A percentile compares a stretch with the other conserved stretches of the same genome.
Conservation (phyloP, 371 early-diverging fungal species). For the Mortierella sp. region DNA sequence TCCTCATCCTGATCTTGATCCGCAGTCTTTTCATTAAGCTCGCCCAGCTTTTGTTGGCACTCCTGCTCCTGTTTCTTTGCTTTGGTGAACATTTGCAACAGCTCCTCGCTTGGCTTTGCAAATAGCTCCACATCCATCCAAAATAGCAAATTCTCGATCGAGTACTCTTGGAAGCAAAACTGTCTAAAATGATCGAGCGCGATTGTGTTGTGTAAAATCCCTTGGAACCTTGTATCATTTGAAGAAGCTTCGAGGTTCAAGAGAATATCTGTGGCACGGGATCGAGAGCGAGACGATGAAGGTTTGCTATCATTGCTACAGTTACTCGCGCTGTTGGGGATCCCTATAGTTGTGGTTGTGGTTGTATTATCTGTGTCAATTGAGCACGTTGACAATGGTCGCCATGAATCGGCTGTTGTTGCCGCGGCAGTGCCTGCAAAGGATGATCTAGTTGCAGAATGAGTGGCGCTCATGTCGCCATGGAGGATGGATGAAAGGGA, state of each 20-base stretch:
- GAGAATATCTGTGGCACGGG: slow-evolving; percentile 39
- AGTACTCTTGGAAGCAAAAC: slow-evolving; percentile 69
- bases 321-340: not conserved
- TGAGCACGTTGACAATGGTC: slow-evolving; percentile 20
- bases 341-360: not conserved
- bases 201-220: slow-evolving; percentile 63
- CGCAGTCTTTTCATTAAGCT: not conserved
- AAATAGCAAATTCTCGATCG: slow-evolving; percentile 69
- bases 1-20: slow-evolving; percentile 13
- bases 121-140: slow-evolving; percentile 73
- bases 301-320: not conserved
- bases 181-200: slow-evolving; percentile 64
- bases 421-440: not conserved
- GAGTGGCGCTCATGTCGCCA: not conserved
- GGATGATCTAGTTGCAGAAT: not conserved
- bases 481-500: slow-evolving; percentile 12
- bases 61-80: not conserved
- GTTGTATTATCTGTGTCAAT: slow-evolving; percentile 11
- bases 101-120: slow-evolving; percentile 34
- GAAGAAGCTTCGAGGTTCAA: slow-evolving; percentile 46
- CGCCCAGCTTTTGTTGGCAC: not conserved
- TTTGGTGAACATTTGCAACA: slow-evolving; percentile 1
- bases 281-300: slow-evolving; percentile 12
- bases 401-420: not conserved
- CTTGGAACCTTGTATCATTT: slow-evolving; percentile 62